These are phyloP conservation scores for Vitis riparia DNA, from an alignment of 164 flowering plant species.

Conservation along the genomic window DNA sequence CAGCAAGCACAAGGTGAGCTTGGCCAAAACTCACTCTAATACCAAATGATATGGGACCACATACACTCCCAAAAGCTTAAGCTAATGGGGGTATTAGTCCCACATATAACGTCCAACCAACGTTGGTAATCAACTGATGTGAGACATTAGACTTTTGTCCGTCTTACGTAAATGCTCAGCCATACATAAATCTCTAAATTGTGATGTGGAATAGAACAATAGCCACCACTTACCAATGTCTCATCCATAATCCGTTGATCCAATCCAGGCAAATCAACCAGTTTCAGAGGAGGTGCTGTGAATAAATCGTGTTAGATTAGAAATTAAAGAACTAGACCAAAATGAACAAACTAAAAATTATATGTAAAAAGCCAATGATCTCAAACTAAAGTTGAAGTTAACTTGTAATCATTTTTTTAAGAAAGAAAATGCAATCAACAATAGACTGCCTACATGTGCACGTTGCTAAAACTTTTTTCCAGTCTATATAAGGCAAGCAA, in stretches of 20 bases:
- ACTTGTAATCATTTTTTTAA: too few species aligned
- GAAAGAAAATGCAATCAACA: neutral
- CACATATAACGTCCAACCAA: too few species aligned
- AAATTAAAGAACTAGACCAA: neutral
- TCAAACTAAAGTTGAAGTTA: neutral
- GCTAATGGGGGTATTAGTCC: too few species aligned
- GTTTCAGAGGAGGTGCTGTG: conserved; percentile 90
- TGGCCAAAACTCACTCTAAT: too few species aligned
- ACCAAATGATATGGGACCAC: too few species aligned
- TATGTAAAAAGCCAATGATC: neutral
- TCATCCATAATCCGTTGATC: conserved; percentile 92
- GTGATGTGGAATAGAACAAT: neutral
- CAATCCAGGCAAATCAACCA: conserved; percentile 94
- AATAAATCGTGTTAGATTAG: conserved; percentile 14
- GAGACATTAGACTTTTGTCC: too few species aligned
- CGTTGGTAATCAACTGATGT: too few species aligned
- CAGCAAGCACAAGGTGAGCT: too few species aligned
- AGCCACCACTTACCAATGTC: conserved; percentile 62
- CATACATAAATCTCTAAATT: neutral
- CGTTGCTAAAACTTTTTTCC: neutral
- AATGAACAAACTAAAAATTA: neutral
- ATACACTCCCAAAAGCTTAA: too few species aligned
- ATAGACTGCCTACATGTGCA: too few species aligned
- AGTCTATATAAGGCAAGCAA: conserved; percentile 1
- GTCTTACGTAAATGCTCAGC: neutral